Conservation (phyloP, 768 basidiomycete species). For the Phlegmacium glaucopus region DNA sequence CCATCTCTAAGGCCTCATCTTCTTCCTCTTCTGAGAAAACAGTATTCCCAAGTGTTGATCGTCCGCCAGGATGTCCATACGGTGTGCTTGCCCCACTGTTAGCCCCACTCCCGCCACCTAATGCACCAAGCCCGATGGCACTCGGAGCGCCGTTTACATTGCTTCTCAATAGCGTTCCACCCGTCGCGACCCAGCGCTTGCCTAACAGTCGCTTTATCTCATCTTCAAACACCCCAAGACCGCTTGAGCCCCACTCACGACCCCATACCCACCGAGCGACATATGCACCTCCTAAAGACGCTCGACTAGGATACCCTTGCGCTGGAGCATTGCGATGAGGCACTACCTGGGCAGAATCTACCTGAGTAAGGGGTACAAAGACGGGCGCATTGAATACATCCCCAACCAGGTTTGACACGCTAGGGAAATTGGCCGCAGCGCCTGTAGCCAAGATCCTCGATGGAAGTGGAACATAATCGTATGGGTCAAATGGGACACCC, state of each 20-base stretch:
- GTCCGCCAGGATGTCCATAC: constrained; percentile 49
- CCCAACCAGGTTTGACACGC: constrained; percentile 73
- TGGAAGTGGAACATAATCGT: constrained; percentile 66
- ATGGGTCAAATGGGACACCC: constrained; percentile 76
- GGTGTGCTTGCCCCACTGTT: constrained; percentile 72
- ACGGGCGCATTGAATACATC: constrained; percentile 84
- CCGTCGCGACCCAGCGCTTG: constrained; percentile 71
- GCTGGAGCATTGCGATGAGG: constrained; percentile 76
- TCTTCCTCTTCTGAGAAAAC: constrained; percentile 74
- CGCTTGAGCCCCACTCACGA: constrained; percentile 48
- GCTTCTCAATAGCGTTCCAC: constrained; percentile 56
- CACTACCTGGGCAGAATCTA: constrained; percentile 71
- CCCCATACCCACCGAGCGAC: constrained; percentile 87
- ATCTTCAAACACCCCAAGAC: constrained; percentile 71
- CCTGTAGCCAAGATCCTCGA: constrained; percentile 67
- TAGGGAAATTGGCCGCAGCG: constrained; percentile 82
- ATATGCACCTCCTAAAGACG: constrained; percentile 72
- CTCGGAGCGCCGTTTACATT: constrained; percentile 45
- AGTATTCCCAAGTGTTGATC: constrained; percentile 45
- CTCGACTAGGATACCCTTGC: constrained; percentile 63
- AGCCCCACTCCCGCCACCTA: constrained; percentile 37
- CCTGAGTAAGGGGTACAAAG: constrained; percentile 68
- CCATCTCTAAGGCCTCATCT: constrained; percentile 63
- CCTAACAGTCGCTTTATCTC: constrained; percentile 69
- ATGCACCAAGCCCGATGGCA: constrained; percentile 12